Conservation (phyloP, 2,329 filamentous ascomycete species). For the Sporothrix globosa region DNA sequence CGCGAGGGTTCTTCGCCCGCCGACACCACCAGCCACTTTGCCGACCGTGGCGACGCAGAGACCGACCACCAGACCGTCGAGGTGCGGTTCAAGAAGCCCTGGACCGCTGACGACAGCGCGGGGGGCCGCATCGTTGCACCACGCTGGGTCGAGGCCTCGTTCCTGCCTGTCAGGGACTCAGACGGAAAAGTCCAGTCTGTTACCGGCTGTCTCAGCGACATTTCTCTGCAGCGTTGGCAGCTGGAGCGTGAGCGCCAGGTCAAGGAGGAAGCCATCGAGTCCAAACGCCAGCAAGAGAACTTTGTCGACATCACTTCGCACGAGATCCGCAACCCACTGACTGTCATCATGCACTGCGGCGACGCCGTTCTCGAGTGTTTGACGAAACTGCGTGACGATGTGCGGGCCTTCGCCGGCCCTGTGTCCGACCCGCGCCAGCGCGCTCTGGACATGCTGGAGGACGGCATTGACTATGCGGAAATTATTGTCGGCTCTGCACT, state of each 20-base stretch:
- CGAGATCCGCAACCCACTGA: constrained; percentile 74
- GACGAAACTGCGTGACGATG: constrained; percentile 47
- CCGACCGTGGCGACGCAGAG: background rate
- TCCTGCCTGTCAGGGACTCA: constrained; percentile 54
- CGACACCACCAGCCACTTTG: background rate
- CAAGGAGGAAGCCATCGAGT: constrained; percentile 61
- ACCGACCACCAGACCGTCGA: constrained; percentile 46
- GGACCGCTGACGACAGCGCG: constrained; percentile 51
- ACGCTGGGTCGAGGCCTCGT: constrained; percentile 54
- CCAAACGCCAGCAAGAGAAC: constrained; percentile 72
- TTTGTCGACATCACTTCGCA: constrained; percentile 78
- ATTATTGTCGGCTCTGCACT: constrained; percentile 78
- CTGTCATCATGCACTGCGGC: constrained; percentile 73
- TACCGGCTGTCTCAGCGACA: constrained; percentile 55
- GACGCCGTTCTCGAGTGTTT: constrained; percentile 66
- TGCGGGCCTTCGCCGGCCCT: background rate
- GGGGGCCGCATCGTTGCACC: constrained; percentile 51
- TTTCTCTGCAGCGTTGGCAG: constrained; percentile 56
- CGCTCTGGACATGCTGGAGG: constrained; percentile 54
- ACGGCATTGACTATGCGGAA: constrained; percentile 72
- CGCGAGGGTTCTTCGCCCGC: background rate
- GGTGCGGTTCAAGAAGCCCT: constrained; percentile 53
- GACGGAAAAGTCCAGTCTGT: constrained; percentile 54
- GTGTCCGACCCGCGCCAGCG: constrained; percentile 37
- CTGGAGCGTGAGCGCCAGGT: constrained; percentile 54